Evolutionary conservation across 2,329 filamentous ascomycete genomes (phyloP).

Genomic region (Talaromyces sp.): DNA sequence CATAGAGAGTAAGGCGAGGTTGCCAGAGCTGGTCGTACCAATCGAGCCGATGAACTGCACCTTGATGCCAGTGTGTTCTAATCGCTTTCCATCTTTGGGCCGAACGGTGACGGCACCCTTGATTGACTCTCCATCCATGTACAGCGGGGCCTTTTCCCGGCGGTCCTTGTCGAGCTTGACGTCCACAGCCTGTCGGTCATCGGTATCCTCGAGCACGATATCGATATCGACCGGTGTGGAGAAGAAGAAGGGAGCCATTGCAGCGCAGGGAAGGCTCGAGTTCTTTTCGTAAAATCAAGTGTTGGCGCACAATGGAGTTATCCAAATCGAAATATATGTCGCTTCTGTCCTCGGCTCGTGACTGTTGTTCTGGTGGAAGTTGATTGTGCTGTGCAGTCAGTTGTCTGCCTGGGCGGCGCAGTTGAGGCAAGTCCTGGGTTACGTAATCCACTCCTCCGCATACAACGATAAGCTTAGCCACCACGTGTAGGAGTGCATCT

Average conservation of each 20-base stretch:
- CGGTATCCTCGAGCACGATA: conserved; percentile 91
- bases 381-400: background rate
- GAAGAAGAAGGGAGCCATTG: conserved; percentile 98
- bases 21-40: conserved; percentile 50
- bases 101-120: conserved; percentile 92
- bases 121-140: conserved; percentile 97
- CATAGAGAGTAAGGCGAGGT: background rate
- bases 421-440: background rate
- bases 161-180: conserved; percentile 98
- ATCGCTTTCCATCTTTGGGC: conserved; percentile 94
- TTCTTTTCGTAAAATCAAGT: background rate
- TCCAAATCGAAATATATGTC: background rate
- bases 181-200: conserved; percentile 92
- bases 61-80: conserved; percentile 98
- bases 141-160: conserved; percentile 92
- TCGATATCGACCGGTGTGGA: conserved; percentile 98
- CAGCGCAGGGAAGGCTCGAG: conserved; percentile 13
- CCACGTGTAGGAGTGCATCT: background rate
- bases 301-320: background rate
- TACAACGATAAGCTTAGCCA: background rate
- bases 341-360: background rate
- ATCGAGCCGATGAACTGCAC: conserved; percentile 99
- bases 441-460: background rate
- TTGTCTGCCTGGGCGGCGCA: background rate
- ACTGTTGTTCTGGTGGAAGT: conserved; percentile 4